Percentiles rank a stretch among this genome's conserved stretches.
Evolutionary conservation across 345 rosid species (phyloP).

Genomic region (Populus deltoides): DNA sequence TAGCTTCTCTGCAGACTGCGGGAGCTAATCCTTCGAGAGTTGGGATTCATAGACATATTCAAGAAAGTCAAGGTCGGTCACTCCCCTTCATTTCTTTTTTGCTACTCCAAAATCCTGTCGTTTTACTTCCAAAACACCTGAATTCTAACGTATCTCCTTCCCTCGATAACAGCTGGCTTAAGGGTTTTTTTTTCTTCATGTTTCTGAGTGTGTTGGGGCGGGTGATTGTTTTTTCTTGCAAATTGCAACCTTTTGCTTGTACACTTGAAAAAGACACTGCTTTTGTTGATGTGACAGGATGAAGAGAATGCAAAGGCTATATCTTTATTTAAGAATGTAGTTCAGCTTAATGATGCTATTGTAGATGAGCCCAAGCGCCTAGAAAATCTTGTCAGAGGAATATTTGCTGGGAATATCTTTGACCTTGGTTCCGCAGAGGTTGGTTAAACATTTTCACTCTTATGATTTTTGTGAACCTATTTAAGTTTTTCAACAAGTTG

Average conservation of each 20-base stretch:
- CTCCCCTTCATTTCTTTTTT: neutral
- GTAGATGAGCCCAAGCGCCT: conserved; percentile 63
- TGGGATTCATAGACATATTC: conserved; percentile 94
- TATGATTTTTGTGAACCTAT: conserved; percentile 1
- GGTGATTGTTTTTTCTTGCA: neutral
- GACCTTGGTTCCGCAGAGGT: conserved; percentile 99
- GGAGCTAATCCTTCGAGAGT: conserved; percentile 80
- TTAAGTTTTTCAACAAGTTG: neutral
- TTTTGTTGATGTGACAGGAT: conserved; percentile 47
- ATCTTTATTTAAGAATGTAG: conserved; percentile 70
- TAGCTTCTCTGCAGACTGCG: conserved; percentile 91
- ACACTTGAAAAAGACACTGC: neutral
- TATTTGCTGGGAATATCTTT: conserved; percentile 95
- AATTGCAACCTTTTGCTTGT: neutral
- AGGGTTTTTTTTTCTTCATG: neutral
- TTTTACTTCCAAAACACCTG: neutral
- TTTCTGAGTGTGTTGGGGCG: neutral
- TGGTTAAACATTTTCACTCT: conserved; percentile 10
- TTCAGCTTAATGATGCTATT: conserved; percentile 65
- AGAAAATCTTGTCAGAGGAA: conserved; percentile 77
- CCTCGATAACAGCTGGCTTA: neutral
- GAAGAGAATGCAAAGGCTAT: conserved; percentile 99
- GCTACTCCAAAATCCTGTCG: neutral
- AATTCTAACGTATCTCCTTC: neutral
- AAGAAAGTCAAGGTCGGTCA: conserved; percentile 83